Conservation (phyloP, 805 yeast genomes). For the Lipomyces mesembrius region DNA sequence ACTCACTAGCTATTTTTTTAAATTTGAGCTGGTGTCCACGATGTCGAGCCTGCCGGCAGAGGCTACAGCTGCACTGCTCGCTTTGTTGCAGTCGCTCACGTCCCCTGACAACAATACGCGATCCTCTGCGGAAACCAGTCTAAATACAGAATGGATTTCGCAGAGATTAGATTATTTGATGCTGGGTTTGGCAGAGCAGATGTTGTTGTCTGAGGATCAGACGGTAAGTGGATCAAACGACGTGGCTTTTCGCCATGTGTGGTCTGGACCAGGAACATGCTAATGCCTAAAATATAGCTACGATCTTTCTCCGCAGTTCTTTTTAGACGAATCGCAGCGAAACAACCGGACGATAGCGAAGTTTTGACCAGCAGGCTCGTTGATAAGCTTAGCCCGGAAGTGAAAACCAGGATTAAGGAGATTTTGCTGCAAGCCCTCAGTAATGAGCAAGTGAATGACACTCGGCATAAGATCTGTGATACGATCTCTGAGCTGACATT, state of each 20-base stretch:
- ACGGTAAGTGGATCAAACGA: slow-evolving; percentile 50
- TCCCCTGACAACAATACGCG: slow-evolving; percentile 79
- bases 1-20: neutral
- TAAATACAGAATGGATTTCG: slow-evolving; percentile 78
- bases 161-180: slow-evolving; percentile 72
- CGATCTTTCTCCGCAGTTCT: slow-evolving; percentile 82
- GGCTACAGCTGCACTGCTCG: slow-evolving; percentile 57
- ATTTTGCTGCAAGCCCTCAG: slow-evolving; percentile 73
- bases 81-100: slow-evolving; percentile 68
- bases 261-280: neutral
- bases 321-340: slow-evolving; percentile 77
- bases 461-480: slow-evolving; percentile 91
- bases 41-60: slow-evolving; percentile 59
- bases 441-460: slow-evolving; percentile 67
- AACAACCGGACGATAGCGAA: slow-evolving; percentile 63
- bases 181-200: slow-evolving; percentile 77
- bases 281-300: slow-evolving; percentile 27
- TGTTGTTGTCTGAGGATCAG: slow-evolving; percentile 65
- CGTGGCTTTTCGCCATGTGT: neutral
- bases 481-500: slow-evolving; percentile 90
- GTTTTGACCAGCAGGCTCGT: slow-evolving; percentile 77
- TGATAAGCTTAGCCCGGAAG: slow-evolving; percentile 66
- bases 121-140: slow-evolving; percentile 72
- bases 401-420: slow-evolving; percentile 64
- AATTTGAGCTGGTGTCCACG: neutral